These are phyloP conservation scores for Cryphonectria carpinicola DNA, from an alignment of 2,329 filamentous ascomycete species.

Conservation along the genomic window DNA sequence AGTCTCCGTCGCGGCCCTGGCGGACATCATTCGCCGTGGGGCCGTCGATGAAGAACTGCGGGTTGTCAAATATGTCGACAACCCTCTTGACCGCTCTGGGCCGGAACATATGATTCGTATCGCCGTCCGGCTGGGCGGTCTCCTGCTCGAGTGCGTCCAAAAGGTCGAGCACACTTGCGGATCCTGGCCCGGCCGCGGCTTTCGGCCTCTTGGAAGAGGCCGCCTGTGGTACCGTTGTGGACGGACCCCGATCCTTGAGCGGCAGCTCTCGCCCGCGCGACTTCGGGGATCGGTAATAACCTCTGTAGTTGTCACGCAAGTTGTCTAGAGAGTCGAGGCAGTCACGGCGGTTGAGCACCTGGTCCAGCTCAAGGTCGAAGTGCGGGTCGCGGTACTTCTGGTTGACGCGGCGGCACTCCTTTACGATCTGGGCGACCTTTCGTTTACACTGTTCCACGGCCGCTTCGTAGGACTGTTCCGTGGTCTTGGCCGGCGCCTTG, in stretches of 20 bases:
- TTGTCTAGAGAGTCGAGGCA: slow-evolving; percentile 53
- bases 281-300: slow-evolving; percentile 22
- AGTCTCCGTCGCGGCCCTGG: slow-evolving; percentile 79
- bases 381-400: slow-evolving; percentile 86
- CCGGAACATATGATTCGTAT: slow-evolving; percentile 37
- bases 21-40: slow-evolving; percentile 77
- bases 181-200: neutral
- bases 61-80: slow-evolving; percentile 74
- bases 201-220: slow-evolving; percentile 15
- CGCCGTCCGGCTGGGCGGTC: slow-evolving; percentile 7
- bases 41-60: slow-evolving; percentile 77
- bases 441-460: slow-evolving; percentile 70
- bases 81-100: slow-evolving; percentile 70
- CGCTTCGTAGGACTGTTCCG: slow-evolving; percentile 71
- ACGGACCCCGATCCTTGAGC: slow-evolving; percentile 30
- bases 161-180: slow-evolving; percentile 14
- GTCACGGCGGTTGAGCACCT: slow-evolving; percentile 61
- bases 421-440: slow-evolving; percentile 65
- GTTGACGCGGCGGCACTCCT: slow-evolving; percentile 74
- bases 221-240: neutral
- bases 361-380: slow-evolving; percentile 81
- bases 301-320: slow-evolving; percentile 27
- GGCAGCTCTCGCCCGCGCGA: slow-evolving; percentile 29
- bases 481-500: slow-evolving; percentile 56
- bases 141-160: slow-evolving; percentile 22